Conservation (phyloP, 345 rosid species). For the Pseudoturritis turrita region DNA sequence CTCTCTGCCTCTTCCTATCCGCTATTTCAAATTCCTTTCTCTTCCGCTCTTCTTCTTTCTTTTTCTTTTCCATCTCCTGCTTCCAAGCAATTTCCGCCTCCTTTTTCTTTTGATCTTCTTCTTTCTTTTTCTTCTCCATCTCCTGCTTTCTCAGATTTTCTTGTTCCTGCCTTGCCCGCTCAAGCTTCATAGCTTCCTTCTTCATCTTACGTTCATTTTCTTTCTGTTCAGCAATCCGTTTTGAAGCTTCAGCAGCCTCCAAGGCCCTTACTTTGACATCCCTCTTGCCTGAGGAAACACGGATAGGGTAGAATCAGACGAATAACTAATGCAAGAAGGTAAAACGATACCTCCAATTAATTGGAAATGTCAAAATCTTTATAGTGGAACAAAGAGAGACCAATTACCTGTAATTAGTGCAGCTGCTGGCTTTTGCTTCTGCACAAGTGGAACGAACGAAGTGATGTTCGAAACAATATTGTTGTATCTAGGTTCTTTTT, state of each 20-base stretch:
- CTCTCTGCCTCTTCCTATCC: conserved; percentile 52
- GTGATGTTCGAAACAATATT: conserved; percentile 72
- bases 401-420: conserved; percentile 54
- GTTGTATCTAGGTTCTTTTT: conserved; percentile 49
- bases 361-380: background rate
- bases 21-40: conserved; percentile 41
- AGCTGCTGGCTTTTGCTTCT: conserved; percentile 62
- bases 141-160: conserved; percentile 61
- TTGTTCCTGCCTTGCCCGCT: conserved; percentile 72
- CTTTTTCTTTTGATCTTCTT: conserved; percentile 70
- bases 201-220: conserved; percentile 79
- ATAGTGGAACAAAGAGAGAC: background rate
- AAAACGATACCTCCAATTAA: background rate
- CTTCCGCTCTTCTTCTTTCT: conserved; percentile 68
- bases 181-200: conserved; percentile 77
- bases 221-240: conserved; percentile 73
- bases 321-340: background rate
- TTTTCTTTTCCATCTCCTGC: conserved; percentile 79
- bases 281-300: conserved; percentile 61
- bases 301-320: background rate
- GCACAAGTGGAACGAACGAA: conserved; percentile 84
- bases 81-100: conserved; percentile 68
- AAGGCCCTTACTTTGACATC: conserved; percentile 86
- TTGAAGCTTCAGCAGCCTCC: conserved; percentile 86
- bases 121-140: conserved; percentile 69